Evolutionary conservation across 2,329 filamentous ascomycete species (phyloP).

Genomic region (Xylariaceae sp.): DNA sequence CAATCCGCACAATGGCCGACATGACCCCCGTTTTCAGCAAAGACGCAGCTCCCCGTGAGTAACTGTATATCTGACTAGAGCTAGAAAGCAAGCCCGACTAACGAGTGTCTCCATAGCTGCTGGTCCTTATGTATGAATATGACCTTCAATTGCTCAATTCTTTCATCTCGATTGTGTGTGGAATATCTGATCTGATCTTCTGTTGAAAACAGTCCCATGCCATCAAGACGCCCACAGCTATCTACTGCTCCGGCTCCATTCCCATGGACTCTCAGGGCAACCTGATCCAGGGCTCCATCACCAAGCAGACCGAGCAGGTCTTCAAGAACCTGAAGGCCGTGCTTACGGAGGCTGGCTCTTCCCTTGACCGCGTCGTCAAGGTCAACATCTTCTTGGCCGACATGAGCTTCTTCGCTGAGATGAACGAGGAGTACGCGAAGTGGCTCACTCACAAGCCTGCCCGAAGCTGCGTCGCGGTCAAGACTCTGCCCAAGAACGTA

Average conservation of each 20-base stretch:
- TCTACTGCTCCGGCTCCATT: slow-evolving; percentile 69
- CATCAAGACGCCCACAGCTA: slow-evolving; percentile 59
- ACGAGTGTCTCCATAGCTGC: slow-evolving; percentile 40
- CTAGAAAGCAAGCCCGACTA: slow-evolving; percentile 17
- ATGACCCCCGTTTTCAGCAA: slow-evolving; percentile 49
- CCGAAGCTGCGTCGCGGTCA: slow-evolving; percentile 85
- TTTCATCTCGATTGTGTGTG: neutral
- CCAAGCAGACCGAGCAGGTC: slow-evolving; percentile 57
- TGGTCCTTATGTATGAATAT: slow-evolving; percentile 55
- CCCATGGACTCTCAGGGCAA: slow-evolving; percentile 56
- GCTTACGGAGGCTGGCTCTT: slow-evolving; percentile 73
- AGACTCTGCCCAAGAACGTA: slow-evolving; percentile 79
- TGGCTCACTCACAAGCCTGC: slow-evolving; percentile 80
- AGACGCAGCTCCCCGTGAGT: slow-evolving; percentile 55
- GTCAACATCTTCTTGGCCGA: slow-evolving; percentile 86
- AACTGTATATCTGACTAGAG: neutral
- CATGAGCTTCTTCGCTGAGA: slow-evolving; percentile 82
- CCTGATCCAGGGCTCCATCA: slow-evolving; percentile 54
- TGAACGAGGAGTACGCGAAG: slow-evolving; percentile 82
- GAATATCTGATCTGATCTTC: slow-evolving; percentile 3
- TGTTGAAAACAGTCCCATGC: slow-evolving; percentile 51
- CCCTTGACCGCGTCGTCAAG: slow-evolving; percentile 78
- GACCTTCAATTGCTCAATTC: neutral
- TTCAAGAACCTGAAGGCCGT: slow-evolving; percentile 79
- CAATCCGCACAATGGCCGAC: slow-evolving; percentile 42